A percentile compares a stretch with the other conserved stretches of the same genome.
phyloP scores from a whole-genome alignment of 305 asterid species.

The Fraxinus nigra region DNA sequence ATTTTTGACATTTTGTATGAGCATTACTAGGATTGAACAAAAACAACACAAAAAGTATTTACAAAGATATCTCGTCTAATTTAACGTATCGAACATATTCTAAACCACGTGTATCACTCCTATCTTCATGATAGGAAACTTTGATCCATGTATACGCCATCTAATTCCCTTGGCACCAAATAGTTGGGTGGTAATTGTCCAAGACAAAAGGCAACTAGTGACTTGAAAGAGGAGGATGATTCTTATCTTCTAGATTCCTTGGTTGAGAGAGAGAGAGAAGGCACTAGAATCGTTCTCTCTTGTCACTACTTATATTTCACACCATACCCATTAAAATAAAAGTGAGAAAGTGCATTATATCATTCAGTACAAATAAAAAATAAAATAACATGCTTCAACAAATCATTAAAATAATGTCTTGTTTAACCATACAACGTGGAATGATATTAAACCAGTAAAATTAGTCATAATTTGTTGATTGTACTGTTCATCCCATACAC shows the following conservation, averaged over 20 bases:
- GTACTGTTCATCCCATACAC: too few relatives aligned
- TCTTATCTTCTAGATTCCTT: not conserved
- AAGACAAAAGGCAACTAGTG: not conserved
- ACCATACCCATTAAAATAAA: not conserved
- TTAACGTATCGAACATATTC: too few relatives aligned
- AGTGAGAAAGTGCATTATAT: not conserved
- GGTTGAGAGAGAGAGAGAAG: not conserved
- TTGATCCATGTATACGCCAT: slow-evolving; percentile 38
- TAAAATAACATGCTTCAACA: too few relatives aligned
- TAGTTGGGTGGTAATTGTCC: slow-evolving; percentile 13
- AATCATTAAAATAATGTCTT: too few relatives aligned
- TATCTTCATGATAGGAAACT: not conserved
- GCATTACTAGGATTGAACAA: too few relatives aligned
- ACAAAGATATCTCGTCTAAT: too few relatives aligned
- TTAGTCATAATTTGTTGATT: too few relatives aligned
- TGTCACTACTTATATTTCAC: not conserved
- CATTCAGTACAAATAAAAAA: not conserved
- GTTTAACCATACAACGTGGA: too few relatives aligned
- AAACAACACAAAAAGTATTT: not conserved
- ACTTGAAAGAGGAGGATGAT: not conserved
- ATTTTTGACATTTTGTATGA: not conserved
- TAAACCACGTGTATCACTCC: not conserved
- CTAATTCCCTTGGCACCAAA: slow-evolving; percentile 37
- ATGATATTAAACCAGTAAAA: too few relatives aligned
- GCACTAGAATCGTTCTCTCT: not conserved